Evolutionary conservation across 1,284 basidiomycete species (phyloP), one percentile per base, ranked within the genome.

Genomic region (Xanthoconium separans): DNA sequence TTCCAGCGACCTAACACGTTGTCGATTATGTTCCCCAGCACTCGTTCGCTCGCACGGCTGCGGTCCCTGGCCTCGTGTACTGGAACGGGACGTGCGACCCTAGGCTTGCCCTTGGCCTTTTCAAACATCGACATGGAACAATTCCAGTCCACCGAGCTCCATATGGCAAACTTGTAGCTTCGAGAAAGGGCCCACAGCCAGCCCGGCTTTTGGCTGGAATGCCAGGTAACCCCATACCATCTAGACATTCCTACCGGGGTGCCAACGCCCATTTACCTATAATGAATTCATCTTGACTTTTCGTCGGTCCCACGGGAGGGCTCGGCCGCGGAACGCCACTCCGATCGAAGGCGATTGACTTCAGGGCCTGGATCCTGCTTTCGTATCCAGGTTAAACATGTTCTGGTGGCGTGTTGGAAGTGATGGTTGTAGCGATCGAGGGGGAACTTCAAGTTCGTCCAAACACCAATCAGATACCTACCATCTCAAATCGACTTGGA

Each of bases 21-120:
- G 34, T 44, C 27, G 27, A 29, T 49, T 15, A 9, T 40, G 18
- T 54, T 36, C 43, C 42, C 47, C 42, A 16, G 49, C 29, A 22
- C 27, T 27, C 48, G 16, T 44, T 46, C 48, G 31, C 59, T 61
- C 62, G 56, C 62, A 64, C 62, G 56, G 13, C 2, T 36, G 7
- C 6, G 40, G 49, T 44, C 62, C 60, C 60, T 61, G 60, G 12
- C 59, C 62, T 64, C 55, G 44, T 51, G 59, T 45, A 16, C 41
- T 42, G 34, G 22, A 44, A 46, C 7, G n/a, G 36, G 42, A 24
- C 46, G 41, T 53, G 44, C 13, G 46, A 43, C 58, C 49, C 40
- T 57, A 4, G 18, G 20, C 16, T 39, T 11, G 40, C 11, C 13
- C 49, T 39, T 47, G 47, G 40, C 10, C 41, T 24, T 29, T 22